Percentiles rank a stretch among this genome's conserved stretches.
These are phyloP conservation scores for Takashimella koratensis DNA, from an alignment of 1,284 basidiomycete genomes.

Conservation along the genomic window DNA sequence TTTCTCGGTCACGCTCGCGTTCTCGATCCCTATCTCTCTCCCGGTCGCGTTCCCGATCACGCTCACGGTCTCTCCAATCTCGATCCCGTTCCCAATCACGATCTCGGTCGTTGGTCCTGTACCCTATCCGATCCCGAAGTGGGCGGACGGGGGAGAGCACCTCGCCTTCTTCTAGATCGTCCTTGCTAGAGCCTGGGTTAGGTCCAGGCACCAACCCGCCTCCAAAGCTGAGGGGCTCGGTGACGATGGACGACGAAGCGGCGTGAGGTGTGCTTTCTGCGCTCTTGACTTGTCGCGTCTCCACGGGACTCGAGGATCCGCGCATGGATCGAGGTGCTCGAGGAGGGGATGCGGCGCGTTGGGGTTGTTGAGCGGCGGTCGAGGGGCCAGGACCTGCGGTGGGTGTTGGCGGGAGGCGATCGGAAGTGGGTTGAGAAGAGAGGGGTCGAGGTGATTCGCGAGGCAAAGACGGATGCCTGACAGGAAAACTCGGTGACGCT, in stretches of 20 bases:
- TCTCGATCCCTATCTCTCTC: conserved; percentile 2
- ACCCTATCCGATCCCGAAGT: conserved; percentile 9
- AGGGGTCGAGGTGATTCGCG: neutral
- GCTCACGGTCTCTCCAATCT: conserved; percentile 12
- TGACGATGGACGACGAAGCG: neutral
- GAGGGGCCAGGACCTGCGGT: conserved; percentile 11
- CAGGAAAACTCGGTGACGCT: no score
- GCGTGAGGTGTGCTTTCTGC: neutral
- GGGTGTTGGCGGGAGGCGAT: no score
- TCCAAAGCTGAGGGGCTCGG: no score
- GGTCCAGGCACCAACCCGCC: no score
- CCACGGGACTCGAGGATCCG: conserved; percentile 31
- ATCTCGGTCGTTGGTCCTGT: conserved; percentile 15
- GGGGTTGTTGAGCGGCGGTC: conserved; percentile 8
- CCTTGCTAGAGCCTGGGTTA: conserved; percentile 1
- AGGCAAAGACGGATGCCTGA: neutral
- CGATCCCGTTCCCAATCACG: conserved; percentile 20
- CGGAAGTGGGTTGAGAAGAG: no score
- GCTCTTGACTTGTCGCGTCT: conserved; percentile 1
- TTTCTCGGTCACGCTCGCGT: no score
- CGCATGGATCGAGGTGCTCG: conserved; percentile 26
- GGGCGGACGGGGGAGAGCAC: conserved; percentile 36
- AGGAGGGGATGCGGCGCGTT: conserved; percentile 13
- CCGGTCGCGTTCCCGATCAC: conserved; percentile 6
- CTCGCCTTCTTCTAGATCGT: conserved; percentile 44